Percentiles rank a stretch among this genome's conserved stretches.
Conservation (phyloP, 1,284 basidiomycete species). For the Athelia sp. region DNA sequence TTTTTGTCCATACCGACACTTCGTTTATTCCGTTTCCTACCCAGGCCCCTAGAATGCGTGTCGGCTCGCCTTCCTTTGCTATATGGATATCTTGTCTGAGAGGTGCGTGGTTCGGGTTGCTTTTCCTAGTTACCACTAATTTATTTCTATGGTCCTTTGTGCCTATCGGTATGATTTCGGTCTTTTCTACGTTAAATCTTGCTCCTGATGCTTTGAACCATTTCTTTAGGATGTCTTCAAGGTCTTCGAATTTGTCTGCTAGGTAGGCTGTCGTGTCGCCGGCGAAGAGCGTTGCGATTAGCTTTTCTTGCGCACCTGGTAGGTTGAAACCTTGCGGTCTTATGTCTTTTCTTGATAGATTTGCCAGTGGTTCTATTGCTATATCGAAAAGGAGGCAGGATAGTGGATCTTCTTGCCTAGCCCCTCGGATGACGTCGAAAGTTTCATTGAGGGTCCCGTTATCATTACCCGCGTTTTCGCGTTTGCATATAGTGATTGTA, state of each 20-base stretch:
- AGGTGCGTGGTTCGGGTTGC: background rate
- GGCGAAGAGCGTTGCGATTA: slow-evolving; percentile 24
- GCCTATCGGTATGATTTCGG: slow-evolving; percentile 13
- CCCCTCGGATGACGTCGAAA: slow-evolving; percentile 17
- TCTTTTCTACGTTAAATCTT: slow-evolving; percentile 27
- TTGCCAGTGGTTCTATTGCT: slow-evolving; percentile 20
- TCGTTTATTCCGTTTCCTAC: slow-evolving; percentile 12
- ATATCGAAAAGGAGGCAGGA: slow-evolving; percentile 25
- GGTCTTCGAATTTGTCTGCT: slow-evolving; percentile 15
- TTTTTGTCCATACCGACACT: slow-evolving; percentile 8
- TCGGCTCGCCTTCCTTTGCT: slow-evolving; percentile 6
- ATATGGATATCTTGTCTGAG: slow-evolving; percentile 3
- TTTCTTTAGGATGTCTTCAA: slow-evolving; percentile 13
- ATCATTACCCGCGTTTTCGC: slow-evolving; percentile 20
- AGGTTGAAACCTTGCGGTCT: slow-evolving; percentile 22
- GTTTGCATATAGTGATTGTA: slow-evolving; percentile 16
- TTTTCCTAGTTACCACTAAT: background rate
- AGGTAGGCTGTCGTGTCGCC: slow-evolving; percentile 27
- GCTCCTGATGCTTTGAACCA: slow-evolving; percentile 29
- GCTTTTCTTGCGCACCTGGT: slow-evolving; percentile 11
- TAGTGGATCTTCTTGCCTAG: slow-evolving; percentile 26
- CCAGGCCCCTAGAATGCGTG: slow-evolving; percentile 11
- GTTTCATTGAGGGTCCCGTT: slow-evolving; percentile 18
- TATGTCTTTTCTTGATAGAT: slow-evolving; percentile 8
- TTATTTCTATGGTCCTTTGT: background rate